A percentile compares a stretch with the other conserved stretches of the same genome.
phyloP scores from a whole-genome alignment of 2,329 filamentous ascomycete species.

The Myriosclerotinia scirpicola region DNA sequence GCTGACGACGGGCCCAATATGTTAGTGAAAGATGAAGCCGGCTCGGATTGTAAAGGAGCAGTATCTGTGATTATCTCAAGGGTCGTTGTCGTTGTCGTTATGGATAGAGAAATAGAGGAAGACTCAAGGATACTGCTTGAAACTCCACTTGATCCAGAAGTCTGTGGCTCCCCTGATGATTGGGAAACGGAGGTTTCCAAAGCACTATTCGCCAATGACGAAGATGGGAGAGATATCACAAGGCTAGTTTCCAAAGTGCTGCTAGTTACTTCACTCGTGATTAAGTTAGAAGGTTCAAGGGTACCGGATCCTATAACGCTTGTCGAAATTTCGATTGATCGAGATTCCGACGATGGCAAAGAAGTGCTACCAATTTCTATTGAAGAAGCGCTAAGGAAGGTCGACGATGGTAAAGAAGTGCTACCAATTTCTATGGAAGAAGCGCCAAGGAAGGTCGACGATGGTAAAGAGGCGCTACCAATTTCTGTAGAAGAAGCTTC shows the following conservation, averaged over 20 bases:
- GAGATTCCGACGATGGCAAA: background rate
- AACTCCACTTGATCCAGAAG: background rate
- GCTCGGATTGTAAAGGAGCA: constrained; percentile 2
- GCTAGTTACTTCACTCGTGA: background rate
- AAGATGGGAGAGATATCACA: background rate
- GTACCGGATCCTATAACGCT: background rate
- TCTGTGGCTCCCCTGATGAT: background rate
- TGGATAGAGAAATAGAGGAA: background rate
- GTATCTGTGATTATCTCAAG: background rate
- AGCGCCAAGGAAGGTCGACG: background rate
- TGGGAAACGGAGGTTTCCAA: background rate
- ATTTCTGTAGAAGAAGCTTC: background rate
- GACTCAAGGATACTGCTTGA: background rate
- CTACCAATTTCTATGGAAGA: background rate
- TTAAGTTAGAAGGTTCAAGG: background rate
- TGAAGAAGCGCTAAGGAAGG: background rate
- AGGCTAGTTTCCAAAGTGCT: background rate
- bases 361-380: background rate
- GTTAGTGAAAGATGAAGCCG: background rate
- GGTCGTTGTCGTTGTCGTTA: background rate
- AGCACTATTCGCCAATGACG: background rate
- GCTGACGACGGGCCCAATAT: background rate
- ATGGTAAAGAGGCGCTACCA: background rate
- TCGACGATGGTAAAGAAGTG: background rate
- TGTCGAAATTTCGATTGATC: background rate